Evolutionary conservation across 2,329 filamentous ascomycete genomes (phyloP).

Genomic region (Diaporthe longicolla): DNA sequence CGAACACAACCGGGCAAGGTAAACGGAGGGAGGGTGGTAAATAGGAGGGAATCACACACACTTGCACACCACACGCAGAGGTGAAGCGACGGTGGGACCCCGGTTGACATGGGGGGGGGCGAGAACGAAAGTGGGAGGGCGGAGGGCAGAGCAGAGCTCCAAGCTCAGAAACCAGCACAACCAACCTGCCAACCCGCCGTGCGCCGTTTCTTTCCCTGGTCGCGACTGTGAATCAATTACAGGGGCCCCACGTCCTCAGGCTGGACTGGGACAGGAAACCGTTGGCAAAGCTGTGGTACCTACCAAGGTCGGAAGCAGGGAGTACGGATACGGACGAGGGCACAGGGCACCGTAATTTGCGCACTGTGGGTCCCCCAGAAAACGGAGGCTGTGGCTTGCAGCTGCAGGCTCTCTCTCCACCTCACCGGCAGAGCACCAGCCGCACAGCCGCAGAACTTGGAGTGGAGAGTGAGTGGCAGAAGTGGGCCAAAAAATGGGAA

Average conservation of each 20-base stretch:
- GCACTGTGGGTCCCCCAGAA: slow-evolving; percentile 26
- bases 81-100: background rate
- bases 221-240: slow-evolving; percentile 23
- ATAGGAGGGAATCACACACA: slow-evolving; percentile 37
- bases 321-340: slow-evolving; percentile 24
- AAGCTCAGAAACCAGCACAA: slow-evolving; percentile 20
- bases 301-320: slow-evolving; percentile 29
- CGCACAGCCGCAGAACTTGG: too few species aligned
- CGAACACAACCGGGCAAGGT: background rate
- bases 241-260: slow-evolving; percentile 23
- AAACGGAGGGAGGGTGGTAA: slow-evolving; percentile 41
- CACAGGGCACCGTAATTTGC: slow-evolving; percentile 20
- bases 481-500: background rate
- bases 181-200: background rate
- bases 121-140: slow-evolving; percentile 15
- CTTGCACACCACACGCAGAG: background rate
- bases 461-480: too few species aligned
- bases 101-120: too few species aligned
- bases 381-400: slow-evolving; percentile 10
- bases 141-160: background rate
- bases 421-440: background rate
- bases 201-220: slow-evolving; percentile 26
- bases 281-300: slow-evolving; percentile 28
- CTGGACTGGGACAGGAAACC: slow-evolving; percentile 25
- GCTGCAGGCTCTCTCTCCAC: background rate